Percentiles rank a stretch among this genome's conserved stretches.
Conservation (phyloP, 1,139 yeast genomes). For the Fermentozyma sake region DNA sequence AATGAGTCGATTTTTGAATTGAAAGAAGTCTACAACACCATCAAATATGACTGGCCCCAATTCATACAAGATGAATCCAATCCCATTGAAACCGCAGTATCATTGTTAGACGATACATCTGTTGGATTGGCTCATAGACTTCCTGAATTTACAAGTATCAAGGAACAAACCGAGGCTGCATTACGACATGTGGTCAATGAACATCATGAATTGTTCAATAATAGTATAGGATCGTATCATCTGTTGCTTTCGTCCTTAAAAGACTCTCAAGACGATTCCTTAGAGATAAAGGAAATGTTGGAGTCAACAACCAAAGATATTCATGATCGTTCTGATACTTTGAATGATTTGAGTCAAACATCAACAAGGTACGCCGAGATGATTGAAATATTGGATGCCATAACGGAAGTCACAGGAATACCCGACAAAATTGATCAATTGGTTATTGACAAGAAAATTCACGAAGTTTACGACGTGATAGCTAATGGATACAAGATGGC, state of each 20-base stretch:
- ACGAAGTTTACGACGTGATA: conserved; percentile 63
- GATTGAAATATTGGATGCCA: conserved; percentile 67
- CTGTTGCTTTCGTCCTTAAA: conserved; percentile 48
- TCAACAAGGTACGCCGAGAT: conserved; percentile 62
- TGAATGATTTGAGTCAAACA: conserved; percentile 62
- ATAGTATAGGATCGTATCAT: conserved; percentile 40
- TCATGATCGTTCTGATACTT: conserved; percentile 49
- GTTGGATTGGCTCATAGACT: conserved; percentile 79
- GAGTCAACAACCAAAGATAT: conserved; percentile 48
- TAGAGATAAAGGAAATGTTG: conserved; percentile 37
- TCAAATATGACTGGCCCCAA: conserved; percentile 46
- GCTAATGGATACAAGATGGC: conserved; percentile 53
- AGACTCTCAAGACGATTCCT: conserved; percentile 49
- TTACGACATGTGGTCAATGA: conserved; percentile 73
- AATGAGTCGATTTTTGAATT: conserved; percentile 34
- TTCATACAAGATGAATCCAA: conserved; percentile 42
- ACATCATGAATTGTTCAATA: conserved; percentile 81
- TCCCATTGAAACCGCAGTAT: conserved; percentile 79
- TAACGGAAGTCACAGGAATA: conserved; percentile 55
- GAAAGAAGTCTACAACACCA: conserved; percentile 33
- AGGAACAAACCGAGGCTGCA: conserved; percentile 51
- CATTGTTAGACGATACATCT: conserved; percentile 77
- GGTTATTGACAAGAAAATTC: conserved; percentile 64
- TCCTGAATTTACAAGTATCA: conserved; percentile 52
- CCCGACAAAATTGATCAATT: conserved; percentile 64